phyloP scores from a whole-genome alignment of 176 grass and related monocot genomes.

The Cenchrus fungigraminus region DNA sequence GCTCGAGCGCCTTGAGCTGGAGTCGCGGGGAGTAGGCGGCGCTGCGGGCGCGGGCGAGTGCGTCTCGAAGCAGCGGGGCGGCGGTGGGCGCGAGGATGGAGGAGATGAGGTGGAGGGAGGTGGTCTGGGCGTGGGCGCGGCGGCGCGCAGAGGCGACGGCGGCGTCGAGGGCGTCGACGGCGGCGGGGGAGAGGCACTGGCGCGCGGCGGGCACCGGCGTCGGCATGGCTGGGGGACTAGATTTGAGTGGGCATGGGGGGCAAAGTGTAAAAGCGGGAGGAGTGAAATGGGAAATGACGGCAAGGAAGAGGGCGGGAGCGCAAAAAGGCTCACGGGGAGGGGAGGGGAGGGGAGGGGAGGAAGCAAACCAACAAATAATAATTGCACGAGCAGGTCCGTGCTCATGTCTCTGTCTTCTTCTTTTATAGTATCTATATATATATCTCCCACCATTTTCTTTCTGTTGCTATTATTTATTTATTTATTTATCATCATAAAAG shows the following conservation, averaged over 20 bases:
- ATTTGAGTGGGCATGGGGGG: slow-evolving; percentile 40
- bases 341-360: neutral
- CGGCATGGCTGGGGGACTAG: slow-evolving; percentile 54
- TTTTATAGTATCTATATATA: no score
- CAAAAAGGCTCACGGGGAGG: neutral
- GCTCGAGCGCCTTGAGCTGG: slow-evolving; percentile 89
- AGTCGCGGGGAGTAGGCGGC: slow-evolving; percentile 70
- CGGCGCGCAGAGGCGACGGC: slow-evolving; percentile 47
- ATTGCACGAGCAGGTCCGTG: neutral
- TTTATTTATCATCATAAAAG: neutral
- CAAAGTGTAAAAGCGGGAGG: slow-evolving; percentile 44
- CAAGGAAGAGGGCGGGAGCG: neutral
- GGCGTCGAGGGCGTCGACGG: slow-evolving; percentile 41
- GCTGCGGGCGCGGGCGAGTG: slow-evolving; percentile 69
- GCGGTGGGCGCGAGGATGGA: slow-evolving; percentile 47
- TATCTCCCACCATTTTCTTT: no score
- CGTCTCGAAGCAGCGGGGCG: slow-evolving; percentile 70
- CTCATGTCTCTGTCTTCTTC: no score
- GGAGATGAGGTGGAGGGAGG: slow-evolving; percentile 79
- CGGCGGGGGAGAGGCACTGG: slow-evolving; percentile 48
- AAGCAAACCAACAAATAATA: neutral
- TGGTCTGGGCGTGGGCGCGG: slow-evolving; percentile 72
- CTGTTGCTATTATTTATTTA: no score
- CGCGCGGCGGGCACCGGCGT: slow-evolving; percentile 67
- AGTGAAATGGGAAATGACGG: slow-evolving; percentile 8